Evolutionary conservation across 2,329 filamentous ascomycete species (phyloP).

Genomic region (Penicillium occitanis): DNA sequence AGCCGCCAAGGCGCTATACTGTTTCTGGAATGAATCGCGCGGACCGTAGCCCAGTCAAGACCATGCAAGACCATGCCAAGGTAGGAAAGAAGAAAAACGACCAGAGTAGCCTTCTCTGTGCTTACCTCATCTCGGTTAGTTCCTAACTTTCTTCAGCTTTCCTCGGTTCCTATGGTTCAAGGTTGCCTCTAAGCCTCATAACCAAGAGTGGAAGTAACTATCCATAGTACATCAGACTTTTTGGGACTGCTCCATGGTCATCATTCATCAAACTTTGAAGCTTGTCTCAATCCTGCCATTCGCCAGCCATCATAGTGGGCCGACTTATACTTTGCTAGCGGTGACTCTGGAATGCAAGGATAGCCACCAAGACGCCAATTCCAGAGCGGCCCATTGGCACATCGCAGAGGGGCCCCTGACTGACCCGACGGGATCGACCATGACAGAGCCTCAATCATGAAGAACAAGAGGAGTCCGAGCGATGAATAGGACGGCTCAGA

Average conservation of each 20-base stretch:
- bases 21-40: neutral
- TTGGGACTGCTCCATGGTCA: neutral
- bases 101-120: neutral
- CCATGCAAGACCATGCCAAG: too few species aligned
- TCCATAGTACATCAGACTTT: neutral
- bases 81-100: neutral
- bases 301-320: neutral
- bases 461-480: neutral
- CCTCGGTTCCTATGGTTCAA: neutral
- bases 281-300: neutral
- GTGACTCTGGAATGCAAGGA: conserved; percentile 1
- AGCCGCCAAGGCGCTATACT: conserved; percentile 5
- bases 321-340: neutral
- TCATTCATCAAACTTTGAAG: neutral
- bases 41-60: neutral
- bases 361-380: conserved; percentile 4
- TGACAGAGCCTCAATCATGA: conserved; percentile 1
- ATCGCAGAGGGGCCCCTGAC: conserved; percentile 5
- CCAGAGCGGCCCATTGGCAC: conserved; percentile 5
- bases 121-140: conserved; percentile 7
- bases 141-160: neutral
- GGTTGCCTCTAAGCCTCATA: neutral
- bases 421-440: conserved; percentile 6
- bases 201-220: neutral
- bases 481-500: neutral